Base-by-base conservation (phyloP, 208 protist genomes). In the Naegleria lovaniensis region DNA sequence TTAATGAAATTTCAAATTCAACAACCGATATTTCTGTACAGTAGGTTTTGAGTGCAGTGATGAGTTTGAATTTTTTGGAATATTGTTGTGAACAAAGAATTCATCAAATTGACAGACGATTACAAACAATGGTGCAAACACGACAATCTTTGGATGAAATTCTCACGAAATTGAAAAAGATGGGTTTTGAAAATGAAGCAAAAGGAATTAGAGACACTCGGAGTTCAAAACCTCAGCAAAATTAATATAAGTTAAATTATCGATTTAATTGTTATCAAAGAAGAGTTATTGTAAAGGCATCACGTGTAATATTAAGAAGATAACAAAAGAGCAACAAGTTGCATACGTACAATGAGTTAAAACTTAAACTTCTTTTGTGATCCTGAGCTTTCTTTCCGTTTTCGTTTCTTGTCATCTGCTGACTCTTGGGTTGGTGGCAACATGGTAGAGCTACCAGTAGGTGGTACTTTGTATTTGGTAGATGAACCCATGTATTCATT, bases 351-450 rank as follows among this genome's bases (percentile, higher is more conserved):
- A 36, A 36, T 0, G 7, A 33, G 19, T 79, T 92, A 95, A 87
- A 95, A 95, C 90, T 95, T 95, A 89, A 95, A 94, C 90, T 95
- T 94, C 93, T 94, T 94, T 89, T 90, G 83, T 87, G 92, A 94
- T 29, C 90, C 89, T 19, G 92, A 84, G 33, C 91, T 39, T 29
- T 59, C 39, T 75, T 92, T 59, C 22, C 79, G 15, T 38, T 88
- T 88, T 39, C 85, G 51, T 29, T 88, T 88, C n/a, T 88, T 88
- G n/a, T 33, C 25, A 40, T 88, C 85, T n/a, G 51, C 41, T 0
- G 51, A 19, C 5, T 40, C 5, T 58, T 36, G n/a, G 36, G 16
- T 39, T 59, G 19, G 85, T 13, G 13, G 22, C 36, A 9, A 9
- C 67, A 79, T 79, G 11, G 29, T 39, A 38, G 16, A 22, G 0